Base-by-base conservation (phyloP, 2,329 filamentous ascomycete species). In the Ceratocystis cubensis region DNA sequence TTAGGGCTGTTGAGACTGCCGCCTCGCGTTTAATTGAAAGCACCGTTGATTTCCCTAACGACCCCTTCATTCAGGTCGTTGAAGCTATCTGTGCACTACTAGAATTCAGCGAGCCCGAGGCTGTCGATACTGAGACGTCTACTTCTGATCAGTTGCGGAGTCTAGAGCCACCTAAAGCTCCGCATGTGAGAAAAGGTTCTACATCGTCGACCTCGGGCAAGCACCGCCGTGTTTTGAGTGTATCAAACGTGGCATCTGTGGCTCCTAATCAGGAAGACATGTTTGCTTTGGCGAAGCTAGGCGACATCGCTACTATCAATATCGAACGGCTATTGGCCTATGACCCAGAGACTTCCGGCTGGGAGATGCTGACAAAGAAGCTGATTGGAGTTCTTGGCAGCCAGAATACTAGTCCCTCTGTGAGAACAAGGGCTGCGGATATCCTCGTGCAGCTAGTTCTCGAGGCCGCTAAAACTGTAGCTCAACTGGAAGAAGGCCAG, bases 11-110 rank as follows among this genome's bases (percentile, higher is more conserved):
- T 0, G 90, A 96, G 74, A 87, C 88, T 5, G 94, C 94, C 2
- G 91, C 91, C 1, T 85, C 86, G 1, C 85, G 94, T 69, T 80
- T 99, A 20, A 86, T 97, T 67, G 94, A 97, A 73, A 96, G 91
- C 75, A 97, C 92, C 0, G 81, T 88, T 17, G 92, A 96, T 71
- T 97, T 96, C 71, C 90, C 91, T 0, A 91, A 93, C 70, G 81
- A 85, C 17, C 81, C 91, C 0, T 97, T 97, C 71, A 78, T 88
- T 4, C 84, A 89, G 69, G 84, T 97, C 8, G 79, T 97, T 1
- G 78, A 81, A 65, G 88, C 91, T 0, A 81, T 96, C 3, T 91
- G 91, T 72, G 80, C 82, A 59, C 78, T 96, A 5, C 79, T 96
- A 5, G 80, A 82, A 44, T 25, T 72, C 3, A 67, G 70, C 2